Conservation (phyloP, 768 basidiomycete genomes). For the Mycena filopes region DNA sequence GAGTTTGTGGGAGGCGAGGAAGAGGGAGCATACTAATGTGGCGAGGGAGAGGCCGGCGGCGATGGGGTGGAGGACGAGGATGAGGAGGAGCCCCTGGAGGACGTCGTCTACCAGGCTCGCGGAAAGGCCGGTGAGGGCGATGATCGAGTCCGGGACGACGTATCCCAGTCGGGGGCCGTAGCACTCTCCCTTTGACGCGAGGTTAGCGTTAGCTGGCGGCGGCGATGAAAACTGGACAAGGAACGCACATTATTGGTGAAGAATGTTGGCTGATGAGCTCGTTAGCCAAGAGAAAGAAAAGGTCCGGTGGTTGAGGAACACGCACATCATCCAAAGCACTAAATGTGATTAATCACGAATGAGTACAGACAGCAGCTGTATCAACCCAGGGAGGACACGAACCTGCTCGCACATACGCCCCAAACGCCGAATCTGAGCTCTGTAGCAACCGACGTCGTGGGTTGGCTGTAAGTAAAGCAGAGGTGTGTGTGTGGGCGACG, state of each 20-base stretch:
- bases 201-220: background rate
- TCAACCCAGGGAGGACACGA: background rate
- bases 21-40: conserved; percentile 63
- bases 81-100: conserved; percentile 57
- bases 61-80: conserved; percentile 79
- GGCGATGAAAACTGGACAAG: background rate
- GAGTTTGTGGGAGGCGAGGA: conserved; percentile 64
- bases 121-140: conserved; percentile 56
- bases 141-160: conserved; percentile 59
- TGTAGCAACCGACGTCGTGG: conserved; percentile 64
- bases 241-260: conserved; percentile 43
- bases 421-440: conserved; percentile 82
- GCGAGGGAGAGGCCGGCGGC: conserved; percentile 68
- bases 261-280: conserved; percentile 42
- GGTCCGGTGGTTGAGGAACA: background rate
- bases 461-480: conserved; percentile 41
- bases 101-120: conserved; percentile 56
- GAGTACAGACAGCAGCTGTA: background rate
- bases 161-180: conserved; percentile 78
- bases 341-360: background rate
- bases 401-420: conserved; percentile 81
- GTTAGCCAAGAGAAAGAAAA: conserved; percentile 4
- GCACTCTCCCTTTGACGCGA: conserved; percentile 55
- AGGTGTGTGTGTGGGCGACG: no score
- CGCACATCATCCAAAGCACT: conserved; percentile 23